Conservation (phyloP, 192 early-diverging fungal genomes). For the Umbelopsis vinacea region DNA sequence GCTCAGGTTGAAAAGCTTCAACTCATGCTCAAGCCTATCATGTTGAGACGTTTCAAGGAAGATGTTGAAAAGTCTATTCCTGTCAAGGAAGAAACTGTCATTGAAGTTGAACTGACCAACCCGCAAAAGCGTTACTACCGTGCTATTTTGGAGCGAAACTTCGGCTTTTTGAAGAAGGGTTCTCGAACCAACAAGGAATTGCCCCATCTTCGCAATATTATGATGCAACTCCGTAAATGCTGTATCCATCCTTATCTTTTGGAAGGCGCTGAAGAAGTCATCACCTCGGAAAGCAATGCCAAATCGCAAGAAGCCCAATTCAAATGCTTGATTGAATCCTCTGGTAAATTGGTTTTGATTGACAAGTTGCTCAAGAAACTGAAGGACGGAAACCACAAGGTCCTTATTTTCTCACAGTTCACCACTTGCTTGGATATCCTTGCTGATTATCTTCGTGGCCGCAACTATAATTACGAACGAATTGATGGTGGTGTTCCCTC, state of each 20-base stretch:
- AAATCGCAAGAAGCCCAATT: constrained; percentile 64
- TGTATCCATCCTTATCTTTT: constrained; percentile 89
- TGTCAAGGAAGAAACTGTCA: constrained; percentile 89
- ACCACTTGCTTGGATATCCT: constrained; percentile 81
- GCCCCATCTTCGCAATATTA: constrained; percentile 81
- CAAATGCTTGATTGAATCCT: constrained; percentile 72
- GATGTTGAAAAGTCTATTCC: constrained; percentile 89
- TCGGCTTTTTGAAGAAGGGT: constrained; percentile 80
- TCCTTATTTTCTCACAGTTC: constrained; percentile 90
- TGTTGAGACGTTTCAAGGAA: constrained; percentile 87
- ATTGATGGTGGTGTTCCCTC: constrained; percentile 83
- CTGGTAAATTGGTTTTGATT: constrained; percentile 80
- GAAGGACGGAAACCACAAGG: constrained; percentile 78
- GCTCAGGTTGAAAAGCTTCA: constrained; percentile 83
- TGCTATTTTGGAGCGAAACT: constrained; percentile 84
- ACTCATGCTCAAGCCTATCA: constrained; percentile 77
- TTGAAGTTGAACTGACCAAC: constrained; percentile 85
- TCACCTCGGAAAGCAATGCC: constrained; percentile 66
- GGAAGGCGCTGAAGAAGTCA: constrained; percentile 77
- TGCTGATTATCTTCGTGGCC: constrained; percentile 79
- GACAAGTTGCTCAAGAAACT: constrained; percentile 81
- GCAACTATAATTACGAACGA: constrained; percentile 74
- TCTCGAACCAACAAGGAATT: constrained; percentile 59
- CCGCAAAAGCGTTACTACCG: constrained; percentile 87
- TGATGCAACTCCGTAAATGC: constrained; percentile 91